These are phyloP conservation scores for Linderniella brevidens DNA, from an alignment of 257 asterid species.

Conservation along the genomic window DNA sequence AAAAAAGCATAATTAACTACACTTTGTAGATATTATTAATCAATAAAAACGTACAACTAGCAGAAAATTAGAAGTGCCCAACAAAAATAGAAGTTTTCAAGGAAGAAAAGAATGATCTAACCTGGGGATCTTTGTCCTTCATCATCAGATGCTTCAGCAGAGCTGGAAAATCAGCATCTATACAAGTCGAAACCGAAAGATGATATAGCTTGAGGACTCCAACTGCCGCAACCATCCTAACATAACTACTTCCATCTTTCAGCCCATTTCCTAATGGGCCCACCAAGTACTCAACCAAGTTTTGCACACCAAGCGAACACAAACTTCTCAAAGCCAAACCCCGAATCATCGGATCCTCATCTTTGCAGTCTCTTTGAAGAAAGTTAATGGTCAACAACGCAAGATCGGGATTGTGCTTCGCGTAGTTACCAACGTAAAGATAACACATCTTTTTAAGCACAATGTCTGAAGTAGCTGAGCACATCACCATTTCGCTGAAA, in stretches of 20 bases:
- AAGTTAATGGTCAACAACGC: slow-evolving; percentile 91
- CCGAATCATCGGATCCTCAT: slow-evolving; percentile 98
- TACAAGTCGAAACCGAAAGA: slow-evolving; percentile 69
- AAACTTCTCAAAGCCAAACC: slow-evolving; percentile 96
- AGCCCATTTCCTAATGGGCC: slow-evolving; percentile 83
- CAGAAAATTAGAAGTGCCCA: not conserved
- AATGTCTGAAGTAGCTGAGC: slow-evolving; percentile 92
- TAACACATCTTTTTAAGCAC: slow-evolving; percentile 98
- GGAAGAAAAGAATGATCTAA: slow-evolving; percentile 13
- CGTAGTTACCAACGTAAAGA: slow-evolving; percentile 88
- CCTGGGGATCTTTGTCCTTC: slow-evolving; percentile 90
- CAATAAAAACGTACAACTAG: not conserved
- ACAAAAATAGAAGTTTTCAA: slow-evolving; percentile 1
- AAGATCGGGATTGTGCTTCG: slow-evolving; percentile 89
- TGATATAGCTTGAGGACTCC: slow-evolving; percentile 92
- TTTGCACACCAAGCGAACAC: slow-evolving; percentile 91
- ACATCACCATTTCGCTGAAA: slow-evolving; percentile 99
- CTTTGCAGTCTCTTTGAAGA: slow-evolving; percentile 95
- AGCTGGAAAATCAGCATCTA: slow-evolving; percentile 84
- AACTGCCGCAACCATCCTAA: slow-evolving; percentile 74
- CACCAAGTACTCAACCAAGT: slow-evolving; percentile 95
- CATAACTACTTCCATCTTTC: slow-evolving; percentile 82
- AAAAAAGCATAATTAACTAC: too few relatives aligned
- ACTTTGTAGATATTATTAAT: too few relatives aligned
- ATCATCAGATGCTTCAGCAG: slow-evolving; percentile 85